Base-by-base conservation (phyloP, 805 yeast species). In the Blastobotrys robertii region DNA sequence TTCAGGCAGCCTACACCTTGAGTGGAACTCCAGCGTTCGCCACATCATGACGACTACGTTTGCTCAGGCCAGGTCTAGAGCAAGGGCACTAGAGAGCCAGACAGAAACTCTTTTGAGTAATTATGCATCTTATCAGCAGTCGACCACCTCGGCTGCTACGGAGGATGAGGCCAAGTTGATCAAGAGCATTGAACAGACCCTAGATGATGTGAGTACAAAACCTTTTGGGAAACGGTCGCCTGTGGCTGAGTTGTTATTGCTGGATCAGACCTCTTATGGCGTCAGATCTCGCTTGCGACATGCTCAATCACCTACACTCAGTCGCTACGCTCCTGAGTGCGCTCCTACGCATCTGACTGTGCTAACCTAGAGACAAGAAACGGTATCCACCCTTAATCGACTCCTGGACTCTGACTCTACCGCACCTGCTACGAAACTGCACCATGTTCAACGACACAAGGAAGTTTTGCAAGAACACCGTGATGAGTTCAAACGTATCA, bases 381-480 rank as follows among this genome's bases (percentile, higher is more conserved):
- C 73, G 2, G 60, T 84, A 6, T 68, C 65, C 30, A 65, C 70
- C 30, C 58, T 83, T 49, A 66, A 70, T 39, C 65, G 79, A 30
- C 67, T 77, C 8, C 64, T 76, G 13, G 84, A 83, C 38, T 64
- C 73, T 1, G 79, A 72, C 44, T 67, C 74, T 25, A 62, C 69
- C 11, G 71, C 82, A 6, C 72, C 88, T 4, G 74, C 92, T 0
- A 75, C 92, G 0, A 83, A 83, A 59, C 61, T 79, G 35, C 90
- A 83, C 54, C 97, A 88, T 59, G 64, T 87, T 38, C 77, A 81
- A 45, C 76, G 97, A 48, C 95, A 86, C 59, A 76, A 74, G 52
- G 95, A 86, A 60, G 72, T 75, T 10, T 66, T 85, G 25, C 73
- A 68, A 44, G 94, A 86, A 44, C 88, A 84, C 62, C 69, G 74